phyloP scores from a whole-genome alignment of 345 rosid species.

The Stellera chamaejasme region DNA sequence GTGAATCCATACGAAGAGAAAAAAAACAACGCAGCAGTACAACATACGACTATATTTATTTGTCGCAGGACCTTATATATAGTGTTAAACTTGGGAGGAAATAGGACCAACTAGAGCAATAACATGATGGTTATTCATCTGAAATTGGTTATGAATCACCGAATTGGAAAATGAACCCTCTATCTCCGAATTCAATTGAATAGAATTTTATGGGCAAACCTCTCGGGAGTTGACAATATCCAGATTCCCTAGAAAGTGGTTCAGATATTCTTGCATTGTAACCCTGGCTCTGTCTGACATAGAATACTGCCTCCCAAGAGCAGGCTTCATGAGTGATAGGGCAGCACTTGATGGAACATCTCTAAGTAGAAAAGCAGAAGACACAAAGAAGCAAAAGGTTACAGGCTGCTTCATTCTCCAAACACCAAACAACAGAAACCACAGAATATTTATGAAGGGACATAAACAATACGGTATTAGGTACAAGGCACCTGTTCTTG shows the following conservation, averaged over 20 bases:
- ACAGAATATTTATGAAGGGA: no score
- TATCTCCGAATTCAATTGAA: not conserved
- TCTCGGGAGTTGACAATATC: constrained; percentile 87
- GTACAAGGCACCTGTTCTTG: constrained; percentile 49
- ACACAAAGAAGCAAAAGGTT: not conserved
- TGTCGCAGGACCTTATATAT: no score
- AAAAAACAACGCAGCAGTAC: no score
- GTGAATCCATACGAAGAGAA: no score
- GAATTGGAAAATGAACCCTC: constrained; percentile 9
- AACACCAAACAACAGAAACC: not conserved
- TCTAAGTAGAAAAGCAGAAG: constrained; percentile 44
- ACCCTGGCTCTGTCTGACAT: constrained; percentile 78
- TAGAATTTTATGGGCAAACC: constrained; percentile 31
- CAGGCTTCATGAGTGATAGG: constrained; percentile 76
- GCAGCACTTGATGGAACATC: constrained; percentile 96
- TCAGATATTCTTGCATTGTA: constrained; percentile 86
- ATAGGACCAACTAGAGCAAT: no score
- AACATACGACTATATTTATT: no score
- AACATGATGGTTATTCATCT: no score
- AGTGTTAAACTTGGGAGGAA: no score
- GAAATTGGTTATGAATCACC: not conserved
- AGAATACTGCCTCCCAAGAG: constrained; percentile 75
- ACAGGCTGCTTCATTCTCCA: no score
- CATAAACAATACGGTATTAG: no score
- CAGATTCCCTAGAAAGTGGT: constrained; percentile 79